Percentiles rank a stretch among this genome's conserved stretches.
Evolutionary conservation across 495 filamentous ascomycete species (phyloP).

Genomic region (Chaetomium fimeti): DNA sequence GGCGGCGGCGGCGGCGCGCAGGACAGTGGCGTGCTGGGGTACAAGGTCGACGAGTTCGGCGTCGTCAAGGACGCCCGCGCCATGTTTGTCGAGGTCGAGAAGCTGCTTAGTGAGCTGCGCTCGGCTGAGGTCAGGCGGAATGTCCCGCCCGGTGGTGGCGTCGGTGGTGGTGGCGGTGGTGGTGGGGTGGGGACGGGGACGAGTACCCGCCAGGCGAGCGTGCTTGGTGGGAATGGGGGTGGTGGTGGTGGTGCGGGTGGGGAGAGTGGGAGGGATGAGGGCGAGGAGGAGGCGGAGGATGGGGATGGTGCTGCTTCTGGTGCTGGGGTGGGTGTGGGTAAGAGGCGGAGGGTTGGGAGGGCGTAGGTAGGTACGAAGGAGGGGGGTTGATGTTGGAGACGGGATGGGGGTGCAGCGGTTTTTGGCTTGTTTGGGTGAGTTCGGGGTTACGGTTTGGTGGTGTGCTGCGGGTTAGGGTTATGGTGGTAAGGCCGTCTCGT

Average conservation of each 20-base stretch:
- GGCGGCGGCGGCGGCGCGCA: neutral
- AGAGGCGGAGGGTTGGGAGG: constrained; percentile 19
- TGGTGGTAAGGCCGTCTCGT: no score
- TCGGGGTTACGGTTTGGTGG: no score
- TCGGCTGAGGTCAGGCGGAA: constrained; percentile 35
- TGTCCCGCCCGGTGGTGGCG: constrained; percentile 18
- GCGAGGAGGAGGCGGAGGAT: constrained; percentile 7
- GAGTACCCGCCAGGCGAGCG: constrained; percentile 34
- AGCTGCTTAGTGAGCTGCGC: constrained; percentile 51
- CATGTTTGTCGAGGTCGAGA: constrained; percentile 79
- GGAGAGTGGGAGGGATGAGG: constrained; percentile 13
- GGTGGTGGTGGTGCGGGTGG: constrained; percentile 6
- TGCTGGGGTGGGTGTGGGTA: constrained; percentile 3
- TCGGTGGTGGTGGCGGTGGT: constrained; percentile 4
- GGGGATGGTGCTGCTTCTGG: neutral
- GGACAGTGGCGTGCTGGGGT: constrained; percentile 50
- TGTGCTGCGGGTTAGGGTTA: no score
- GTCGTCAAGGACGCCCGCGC: constrained; percentile 77
- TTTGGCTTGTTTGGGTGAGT: no score
- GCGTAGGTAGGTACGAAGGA: constrained; percentile 2
- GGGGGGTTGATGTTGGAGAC: neutral
- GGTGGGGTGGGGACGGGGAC: constrained; percentile 28
- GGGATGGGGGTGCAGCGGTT: neutral
- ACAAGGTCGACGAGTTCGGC: constrained; percentile 68
- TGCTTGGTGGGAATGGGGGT: constrained; percentile 17